phyloP scores from a whole-genome alignment of 805 yeast genomes.

The Suhomyces pyralidae region DNA sequence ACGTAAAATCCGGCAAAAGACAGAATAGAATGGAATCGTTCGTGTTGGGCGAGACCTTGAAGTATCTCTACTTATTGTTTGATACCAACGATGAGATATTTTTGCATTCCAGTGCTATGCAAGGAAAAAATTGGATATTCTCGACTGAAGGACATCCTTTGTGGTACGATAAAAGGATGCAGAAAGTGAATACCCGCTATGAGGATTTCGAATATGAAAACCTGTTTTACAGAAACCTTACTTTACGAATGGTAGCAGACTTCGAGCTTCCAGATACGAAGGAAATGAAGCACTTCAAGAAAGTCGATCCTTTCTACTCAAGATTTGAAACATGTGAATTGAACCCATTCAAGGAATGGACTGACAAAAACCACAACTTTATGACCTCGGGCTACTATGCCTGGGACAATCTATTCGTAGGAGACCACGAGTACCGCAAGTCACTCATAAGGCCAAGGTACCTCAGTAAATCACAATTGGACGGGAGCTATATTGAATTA shows the following conservation, averaged over 20 bases:
- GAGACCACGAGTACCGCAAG: slow-evolving; percentile 39
- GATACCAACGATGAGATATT: slow-evolving; percentile 56
- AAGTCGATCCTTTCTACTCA: slow-evolving; percentile 15
- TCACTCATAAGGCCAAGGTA: slow-evolving; percentile 45
- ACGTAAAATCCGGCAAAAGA: slow-evolving; percentile 55
- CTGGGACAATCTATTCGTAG: slow-evolving; percentile 41
- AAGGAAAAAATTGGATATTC: slow-evolving; percentile 52
- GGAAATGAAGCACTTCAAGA: slow-evolving; percentile 5
- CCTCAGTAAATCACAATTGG: slow-evolving; percentile 15
- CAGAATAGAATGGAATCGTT: slow-evolving; percentile 91
- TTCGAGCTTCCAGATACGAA: slow-evolving; percentile 12
- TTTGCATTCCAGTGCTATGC: slow-evolving; percentile 32
- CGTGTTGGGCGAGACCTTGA: slow-evolving; percentile 82
- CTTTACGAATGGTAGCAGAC: slow-evolving; percentile 10
- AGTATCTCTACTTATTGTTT: slow-evolving; percentile 76
- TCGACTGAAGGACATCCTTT: slow-evolving; percentile 92
- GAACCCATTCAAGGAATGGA: slow-evolving; percentile 17
- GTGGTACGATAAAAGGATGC: slow-evolving; percentile 50
- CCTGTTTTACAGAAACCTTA: slow-evolving; percentile 12
- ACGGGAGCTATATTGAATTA: slow-evolving; percentile 30
- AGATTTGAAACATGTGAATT: slow-evolving; percentile 30
- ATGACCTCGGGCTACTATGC: slow-evolving; percentile 37
- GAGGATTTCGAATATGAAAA: not conserved
- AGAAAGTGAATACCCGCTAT: slow-evolving; percentile 2
- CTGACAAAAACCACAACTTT: slow-evolving; percentile 13